Evolutionary conservation across 2,329 filamentous ascomycete genomes (phyloP).

Genomic region (Knoxdaviesia capensis): DNA sequence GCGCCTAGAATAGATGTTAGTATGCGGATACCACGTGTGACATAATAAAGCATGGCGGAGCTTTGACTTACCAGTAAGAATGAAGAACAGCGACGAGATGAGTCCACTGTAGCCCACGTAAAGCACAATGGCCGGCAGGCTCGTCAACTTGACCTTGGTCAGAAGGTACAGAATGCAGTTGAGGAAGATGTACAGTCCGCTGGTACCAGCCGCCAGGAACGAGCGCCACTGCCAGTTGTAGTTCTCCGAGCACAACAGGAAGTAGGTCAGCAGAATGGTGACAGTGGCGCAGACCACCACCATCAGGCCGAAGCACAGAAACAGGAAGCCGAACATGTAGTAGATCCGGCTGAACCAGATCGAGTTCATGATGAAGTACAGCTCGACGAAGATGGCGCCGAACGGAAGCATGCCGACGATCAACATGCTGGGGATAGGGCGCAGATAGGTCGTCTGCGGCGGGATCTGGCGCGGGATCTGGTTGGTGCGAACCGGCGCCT

Average conservation of each 20-base stretch:
- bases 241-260: slow-evolving; percentile 86
- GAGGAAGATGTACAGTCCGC: slow-evolving; percentile 75
- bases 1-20: slow-evolving; percentile 38
- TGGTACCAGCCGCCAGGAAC: slow-evolving; percentile 80
- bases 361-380: slow-evolving; percentile 98
- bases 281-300: slow-evolving; percentile 85
- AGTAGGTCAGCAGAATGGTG: slow-evolving; percentile 88
- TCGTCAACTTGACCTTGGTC: slow-evolving; percentile 69
- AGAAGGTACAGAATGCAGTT: slow-evolving; percentile 85
- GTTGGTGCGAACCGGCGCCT: slow-evolving; percentile 79
- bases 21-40: not conserved
- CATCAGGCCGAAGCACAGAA: slow-evolving; percentile 94
- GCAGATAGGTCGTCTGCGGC: slow-evolving; percentile 62
- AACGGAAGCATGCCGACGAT: slow-evolving; percentile 87
- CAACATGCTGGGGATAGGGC: slow-evolving; percentile 73
- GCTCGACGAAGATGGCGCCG: slow-evolving; percentile 89
- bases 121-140: slow-evolving; percentile 68
- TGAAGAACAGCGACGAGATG: slow-evolving; percentile 79
- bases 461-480: slow-evolving; percentile 97
- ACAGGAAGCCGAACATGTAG: slow-evolving; percentile 99
- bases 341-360: slow-evolving; percentile 99
- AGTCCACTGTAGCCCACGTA: slow-evolving; percentile 87
- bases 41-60: not conserved
- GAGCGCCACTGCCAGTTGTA: slow-evolving; percentile 98
- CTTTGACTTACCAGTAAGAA: slow-evolving; percentile 61